phyloP scores from a whole-genome alignment of 768 basidiomycete species.

The Lactifluus pinguis region DNA sequence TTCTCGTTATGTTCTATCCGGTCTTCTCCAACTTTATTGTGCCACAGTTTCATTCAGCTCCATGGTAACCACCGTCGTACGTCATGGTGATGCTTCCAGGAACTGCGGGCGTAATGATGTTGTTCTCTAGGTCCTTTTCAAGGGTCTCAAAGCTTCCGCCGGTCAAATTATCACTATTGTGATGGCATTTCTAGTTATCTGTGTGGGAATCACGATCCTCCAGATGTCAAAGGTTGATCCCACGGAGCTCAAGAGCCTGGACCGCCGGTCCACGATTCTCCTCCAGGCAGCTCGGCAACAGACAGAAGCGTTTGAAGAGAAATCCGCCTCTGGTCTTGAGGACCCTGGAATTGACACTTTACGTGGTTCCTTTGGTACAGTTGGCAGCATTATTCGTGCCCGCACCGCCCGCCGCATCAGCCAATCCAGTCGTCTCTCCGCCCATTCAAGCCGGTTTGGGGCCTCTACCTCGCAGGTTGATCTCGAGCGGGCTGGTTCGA shows the following conservation, averaged over 20 bases:
- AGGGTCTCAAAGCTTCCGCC: slow-evolving; percentile 74
- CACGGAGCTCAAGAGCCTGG: slow-evolving; percentile 61
- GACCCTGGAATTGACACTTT: slow-evolving; percentile 92
- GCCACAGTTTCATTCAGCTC: slow-evolving; percentile 70
- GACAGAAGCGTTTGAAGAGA: slow-evolving; percentile 65
- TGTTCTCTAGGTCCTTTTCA: slow-evolving; percentile 60
- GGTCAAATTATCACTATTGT: slow-evolving; percentile 83
- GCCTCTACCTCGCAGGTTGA: slow-evolving; percentile 18
- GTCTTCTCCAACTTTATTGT: slow-evolving; percentile 10
- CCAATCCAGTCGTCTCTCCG: slow-evolving; percentile 35
- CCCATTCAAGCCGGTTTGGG: neutral
- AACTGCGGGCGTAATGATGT: neutral
- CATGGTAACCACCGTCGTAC: slow-evolving; percentile 72
- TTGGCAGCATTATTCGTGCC: slow-evolving; percentile 76
- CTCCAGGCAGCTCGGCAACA: slow-evolving; percentile 74
- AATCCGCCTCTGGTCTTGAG: slow-evolving; percentile 49
- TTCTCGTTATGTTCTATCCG: neutral
- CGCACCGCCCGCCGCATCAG: slow-evolving; percentile 24
- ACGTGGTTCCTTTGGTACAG: slow-evolving; percentile 82
- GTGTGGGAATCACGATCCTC: slow-evolving; percentile 86
- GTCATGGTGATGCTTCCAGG: slow-evolving; percentile 21
- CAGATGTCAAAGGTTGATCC: slow-evolving; percentile 97
- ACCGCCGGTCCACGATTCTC: slow-evolving; percentile 83
- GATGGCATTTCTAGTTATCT: slow-evolving; percentile 86
- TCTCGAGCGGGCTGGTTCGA: slow-evolving; percentile 41